These are phyloP conservation scores for Psophocarpus tetragonolobus DNA, from an alignment of 306 rosid species.

Conservation along the genomic window DNA sequence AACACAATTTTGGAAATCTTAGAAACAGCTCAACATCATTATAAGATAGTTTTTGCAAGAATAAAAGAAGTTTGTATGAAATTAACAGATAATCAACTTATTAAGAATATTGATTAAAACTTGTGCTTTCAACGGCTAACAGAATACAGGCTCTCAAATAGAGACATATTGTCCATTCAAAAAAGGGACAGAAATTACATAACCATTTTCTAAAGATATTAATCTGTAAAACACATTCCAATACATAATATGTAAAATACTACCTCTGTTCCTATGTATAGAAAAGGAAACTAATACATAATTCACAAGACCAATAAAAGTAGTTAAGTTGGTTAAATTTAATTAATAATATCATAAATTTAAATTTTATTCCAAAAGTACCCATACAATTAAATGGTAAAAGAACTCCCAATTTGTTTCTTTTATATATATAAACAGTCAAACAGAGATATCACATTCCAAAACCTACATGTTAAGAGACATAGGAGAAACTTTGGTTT, in stretches of 20 bases:
- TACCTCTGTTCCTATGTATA: too few species aligned
- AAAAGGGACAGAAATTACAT: background rate
- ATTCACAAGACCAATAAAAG: too few species aligned
- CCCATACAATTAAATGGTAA: too few species aligned
- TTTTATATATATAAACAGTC: too few species aligned
- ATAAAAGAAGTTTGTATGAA: background rate
- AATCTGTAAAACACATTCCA: constrained; percentile 9
- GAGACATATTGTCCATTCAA: constrained; percentile 11
- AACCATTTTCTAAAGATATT: constrained; percentile 3
- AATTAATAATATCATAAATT: too few species aligned
- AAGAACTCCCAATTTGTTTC: too few species aligned
- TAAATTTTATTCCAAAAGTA: too few species aligned
- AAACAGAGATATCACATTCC: too few species aligned
- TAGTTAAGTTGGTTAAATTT: too few species aligned
- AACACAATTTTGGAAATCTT: background rate
- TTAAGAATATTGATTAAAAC: constrained; percentile 17
- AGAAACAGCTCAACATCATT: background rate
- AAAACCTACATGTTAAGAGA: constrained; percentile 18
- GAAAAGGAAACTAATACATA: too few species aligned
- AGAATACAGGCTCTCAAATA: background rate
- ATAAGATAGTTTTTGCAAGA: background rate
- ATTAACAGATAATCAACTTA: background rate
- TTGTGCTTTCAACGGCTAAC: constrained; percentile 7
- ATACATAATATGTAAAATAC: too few species aligned
- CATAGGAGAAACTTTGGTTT: background rate